Conservation (phyloP, 805 yeast genomes). For the Yamadazyma olivae region DNA sequence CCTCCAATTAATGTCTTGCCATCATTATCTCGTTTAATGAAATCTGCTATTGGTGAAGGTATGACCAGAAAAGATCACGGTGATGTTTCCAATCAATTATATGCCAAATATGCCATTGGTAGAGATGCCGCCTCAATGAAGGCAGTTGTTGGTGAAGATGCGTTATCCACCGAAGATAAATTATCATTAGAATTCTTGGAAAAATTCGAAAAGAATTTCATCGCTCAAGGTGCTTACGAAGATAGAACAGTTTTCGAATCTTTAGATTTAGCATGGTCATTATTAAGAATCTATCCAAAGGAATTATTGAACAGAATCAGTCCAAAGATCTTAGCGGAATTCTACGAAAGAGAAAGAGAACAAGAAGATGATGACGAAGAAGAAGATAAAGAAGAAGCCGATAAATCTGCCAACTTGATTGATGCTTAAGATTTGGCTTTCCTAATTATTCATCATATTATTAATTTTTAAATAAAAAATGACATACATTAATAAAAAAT, state of each 20-base stretch:
- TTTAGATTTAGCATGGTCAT: constrained; percentile 96
- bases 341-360: constrained; percentile 85
- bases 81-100: constrained; percentile 97
- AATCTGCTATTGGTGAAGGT: constrained; percentile 99
- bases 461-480: background rate
- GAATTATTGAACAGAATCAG: constrained; percentile 98
- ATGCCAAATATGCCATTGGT: constrained; percentile 99
- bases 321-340: constrained; percentile 93
- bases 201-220: constrained; percentile 94
- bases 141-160: constrained; percentile 99
- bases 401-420: constrained; percentile 40
- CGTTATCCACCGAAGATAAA: constrained; percentile 95
- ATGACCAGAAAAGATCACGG: constrained; percentile 99
- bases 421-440: constrained; percentile 38
- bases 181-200: constrained; percentile 95
- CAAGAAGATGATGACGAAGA: constrained; percentile 53
- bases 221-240: constrained; percentile 96
- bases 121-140: constrained; percentile 99
- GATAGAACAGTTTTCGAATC: constrained; percentile 92
- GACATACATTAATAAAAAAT: constrained; percentile 1
- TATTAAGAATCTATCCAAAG: constrained; percentile 97
- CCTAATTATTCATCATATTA: too few relatives aligned
- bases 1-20: constrained; percentile 99
- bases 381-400: constrained; percentile 30
- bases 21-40: constrained; percentile 96